phyloP scores from a whole-genome alignment of 305 asterid genomes.

The Solanum hybrid region DNA sequence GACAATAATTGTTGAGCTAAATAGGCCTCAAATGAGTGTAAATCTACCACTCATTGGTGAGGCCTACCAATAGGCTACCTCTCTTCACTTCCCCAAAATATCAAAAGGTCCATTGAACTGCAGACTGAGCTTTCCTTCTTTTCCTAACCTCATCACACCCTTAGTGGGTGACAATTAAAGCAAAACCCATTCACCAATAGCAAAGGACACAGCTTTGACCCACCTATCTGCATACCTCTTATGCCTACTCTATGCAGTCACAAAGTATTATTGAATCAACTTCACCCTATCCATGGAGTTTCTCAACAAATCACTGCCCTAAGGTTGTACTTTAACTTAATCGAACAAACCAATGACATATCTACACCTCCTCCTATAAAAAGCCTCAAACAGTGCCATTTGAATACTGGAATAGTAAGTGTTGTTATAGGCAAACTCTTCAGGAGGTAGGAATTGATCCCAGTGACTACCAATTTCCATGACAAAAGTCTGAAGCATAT shows the following conservation, averaged over 20 bases:
- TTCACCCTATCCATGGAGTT: neutral
- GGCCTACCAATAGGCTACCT: neutral
- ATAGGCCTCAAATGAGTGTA: neutral
- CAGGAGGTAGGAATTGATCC: neutral
- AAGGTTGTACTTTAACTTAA: neutral
- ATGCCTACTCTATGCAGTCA: neutral
- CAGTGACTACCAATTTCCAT: neutral
- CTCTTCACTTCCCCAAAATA: neutral
- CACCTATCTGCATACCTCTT: neutral
- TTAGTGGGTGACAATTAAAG: neutral
- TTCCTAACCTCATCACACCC: neutral
- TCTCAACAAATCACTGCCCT: neutral
- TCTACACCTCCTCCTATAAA: neutral
- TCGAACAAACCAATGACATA: neutral
- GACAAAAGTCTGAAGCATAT: neutral
- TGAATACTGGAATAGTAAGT: neutral
- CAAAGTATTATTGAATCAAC: neutral
- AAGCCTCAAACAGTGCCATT: neutral
- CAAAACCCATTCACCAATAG: neutral
- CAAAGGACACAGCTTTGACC: neutral
- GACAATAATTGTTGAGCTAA: neutral
- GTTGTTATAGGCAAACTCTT: neutral
- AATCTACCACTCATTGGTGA: neutral
- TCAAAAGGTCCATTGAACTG: neutral
- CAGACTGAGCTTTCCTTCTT: neutral